Conservation (phyloP, 1,139 yeast genomes). For the Yarrowia galli region DNA sequence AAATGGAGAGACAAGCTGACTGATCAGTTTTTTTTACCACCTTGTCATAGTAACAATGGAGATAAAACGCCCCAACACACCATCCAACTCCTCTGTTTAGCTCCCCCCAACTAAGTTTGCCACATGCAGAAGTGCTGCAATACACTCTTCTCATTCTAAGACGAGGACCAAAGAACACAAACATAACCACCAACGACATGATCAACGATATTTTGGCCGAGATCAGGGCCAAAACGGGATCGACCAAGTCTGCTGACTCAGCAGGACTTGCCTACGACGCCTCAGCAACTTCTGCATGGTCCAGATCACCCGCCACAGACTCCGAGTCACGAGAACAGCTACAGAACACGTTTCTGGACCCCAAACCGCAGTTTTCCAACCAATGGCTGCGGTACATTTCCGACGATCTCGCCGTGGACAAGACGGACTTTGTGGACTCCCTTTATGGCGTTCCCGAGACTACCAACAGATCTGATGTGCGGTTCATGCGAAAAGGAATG, state of each 20-base stretch:
- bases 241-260: not conserved
- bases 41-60: too few species aligned
- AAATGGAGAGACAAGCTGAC: too few species aligned
- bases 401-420: conserved; percentile 47
- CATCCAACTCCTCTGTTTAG: too few species aligned
- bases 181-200: conserved; percentile 1
- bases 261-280: not conserved
- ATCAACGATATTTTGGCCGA: conserved; percentile 6
- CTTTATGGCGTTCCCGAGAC: conserved; percentile 52
- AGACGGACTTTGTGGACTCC: conserved; percentile 47
- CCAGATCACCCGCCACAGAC: not conserved
- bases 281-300: not conserved
- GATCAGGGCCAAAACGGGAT: conserved; percentile 14
- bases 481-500: conserved; percentile 66
- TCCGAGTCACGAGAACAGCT: conserved; percentile 43
- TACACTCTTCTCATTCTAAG: too few species aligned
- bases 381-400: conserved; percentile 51
- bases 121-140: too few species aligned
- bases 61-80: too few species aligned
- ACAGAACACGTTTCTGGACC: conserved; percentile 48
- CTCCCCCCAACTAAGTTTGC: too few species aligned
- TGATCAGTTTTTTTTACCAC: too few species aligned
- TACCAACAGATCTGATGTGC: conserved; percentile 54
- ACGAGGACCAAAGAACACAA: too few species aligned
- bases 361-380: conserved; percentile 47